Conservation (phyloP, 768 basidiomycete species). For the Cyclocybe aegerita region DNA sequence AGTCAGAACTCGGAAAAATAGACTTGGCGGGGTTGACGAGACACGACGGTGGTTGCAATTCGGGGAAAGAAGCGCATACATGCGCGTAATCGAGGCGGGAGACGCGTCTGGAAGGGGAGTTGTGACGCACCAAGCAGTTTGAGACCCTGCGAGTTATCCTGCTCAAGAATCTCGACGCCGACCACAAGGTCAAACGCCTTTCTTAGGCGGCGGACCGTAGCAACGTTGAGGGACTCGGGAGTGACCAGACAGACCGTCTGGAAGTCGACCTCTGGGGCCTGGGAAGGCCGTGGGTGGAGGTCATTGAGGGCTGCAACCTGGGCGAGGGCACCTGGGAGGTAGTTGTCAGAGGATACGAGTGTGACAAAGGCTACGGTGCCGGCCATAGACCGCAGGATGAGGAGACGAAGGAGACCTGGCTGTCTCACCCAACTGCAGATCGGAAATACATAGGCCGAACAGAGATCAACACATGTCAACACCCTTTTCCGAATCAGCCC, state of each 20-base stretch:
- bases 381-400: constrained; percentile 47
- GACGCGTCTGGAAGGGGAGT: not conserved
- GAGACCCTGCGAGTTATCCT: constrained; percentile 64
- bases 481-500: constrained; percentile 4
- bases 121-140: constrained; percentile 75
- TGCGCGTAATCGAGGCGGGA: not conserved
- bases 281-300: constrained; percentile 61
- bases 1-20: not conserved
- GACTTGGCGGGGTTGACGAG: too few relatives aligned
- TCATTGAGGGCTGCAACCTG: constrained; percentile 84
- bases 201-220: constrained; percentile 75
- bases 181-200: constrained; percentile 82
- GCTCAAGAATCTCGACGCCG: constrained; percentile 87
- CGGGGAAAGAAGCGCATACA: constrained; percentile 13
- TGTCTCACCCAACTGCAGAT: constrained; percentile 15
- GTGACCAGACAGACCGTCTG: constrained; percentile 90
- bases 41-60: not conserved
- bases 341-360: constrained; percentile 87
- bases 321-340: constrained; percentile 91
- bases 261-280: constrained; percentile 64
- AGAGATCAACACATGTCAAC: constrained; percentile 30
- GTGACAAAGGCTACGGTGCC: constrained; percentile 82
- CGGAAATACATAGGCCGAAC: constrained; percentile 17
- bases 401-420: constrained; percentile 17
- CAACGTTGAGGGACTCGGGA: constrained; percentile 88